Evolutionary conservation across 164 flowering plant genomes (phyloP).

Genomic region (Saururus chinensis): DNA sequence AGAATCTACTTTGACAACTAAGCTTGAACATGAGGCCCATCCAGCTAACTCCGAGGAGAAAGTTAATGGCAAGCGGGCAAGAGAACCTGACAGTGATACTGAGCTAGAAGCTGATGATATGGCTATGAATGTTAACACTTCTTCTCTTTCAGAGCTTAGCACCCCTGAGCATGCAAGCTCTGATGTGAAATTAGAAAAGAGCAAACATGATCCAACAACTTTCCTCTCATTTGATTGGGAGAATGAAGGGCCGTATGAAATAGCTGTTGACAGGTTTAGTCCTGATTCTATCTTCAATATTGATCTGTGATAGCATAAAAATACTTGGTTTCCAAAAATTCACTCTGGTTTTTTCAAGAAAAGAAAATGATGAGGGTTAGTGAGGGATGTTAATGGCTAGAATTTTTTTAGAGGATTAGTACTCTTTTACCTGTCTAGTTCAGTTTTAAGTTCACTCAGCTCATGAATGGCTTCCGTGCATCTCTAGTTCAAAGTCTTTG

Average conservation of each 20-base stretch:
- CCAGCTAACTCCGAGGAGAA: conserved; percentile 28
- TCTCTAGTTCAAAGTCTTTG: too few relatives aligned
- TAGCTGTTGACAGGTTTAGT: conserved; percentile 82
- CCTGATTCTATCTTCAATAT: background rate
- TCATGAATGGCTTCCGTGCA: too few relatives aligned
- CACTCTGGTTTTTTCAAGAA: background rate
- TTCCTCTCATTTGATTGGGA: conserved; percentile 91
- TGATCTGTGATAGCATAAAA: background rate
- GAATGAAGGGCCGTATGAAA: conserved; percentile 89
- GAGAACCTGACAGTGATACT: conserved; percentile 71
- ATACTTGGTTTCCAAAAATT: background rate
- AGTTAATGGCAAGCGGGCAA: conserved; percentile 52
- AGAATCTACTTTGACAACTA: conserved; percentile 59
- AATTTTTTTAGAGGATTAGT: too few relatives aligned
- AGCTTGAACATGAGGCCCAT: conserved; percentile 24
- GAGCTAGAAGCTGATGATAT: conserved; percentile 79
- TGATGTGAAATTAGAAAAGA: conserved; percentile 33
- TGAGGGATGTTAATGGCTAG: too few relatives aligned
- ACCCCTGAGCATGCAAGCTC: conserved; percentile 21
- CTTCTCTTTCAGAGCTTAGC: conserved; percentile 28
- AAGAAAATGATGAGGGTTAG: too few relatives aligned
- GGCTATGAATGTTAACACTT: conserved; percentile 25
- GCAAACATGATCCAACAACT: conserved; percentile 35
- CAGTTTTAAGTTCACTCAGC: too few relatives aligned
- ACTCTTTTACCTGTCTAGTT: too few relatives aligned